A percentile compares a stretch with the other conserved stretches of the same genome.
These are phyloP conservation scores for Cyclocybe cylindracea DNA, from an alignment of 768 basidiomycete species.

Conservation along the genomic window DNA sequence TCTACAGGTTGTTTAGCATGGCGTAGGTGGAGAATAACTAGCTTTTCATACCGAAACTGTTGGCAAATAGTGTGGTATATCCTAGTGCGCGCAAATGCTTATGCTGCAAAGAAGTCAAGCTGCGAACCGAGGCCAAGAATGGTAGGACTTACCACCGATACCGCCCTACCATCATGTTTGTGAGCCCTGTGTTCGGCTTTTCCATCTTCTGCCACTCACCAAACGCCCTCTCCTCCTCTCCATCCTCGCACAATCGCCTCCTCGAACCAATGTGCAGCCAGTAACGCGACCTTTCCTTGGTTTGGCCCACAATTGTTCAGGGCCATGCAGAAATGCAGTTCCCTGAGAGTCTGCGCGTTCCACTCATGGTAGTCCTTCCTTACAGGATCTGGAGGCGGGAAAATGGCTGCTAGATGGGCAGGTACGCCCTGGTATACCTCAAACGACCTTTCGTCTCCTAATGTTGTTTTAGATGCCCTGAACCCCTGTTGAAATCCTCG, in stretches of 20 bases:
- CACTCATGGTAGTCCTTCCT: constrained; percentile 26
- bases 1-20: constrained; percentile 7
- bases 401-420: constrained; percentile 8
- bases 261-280: constrained; percentile 28
- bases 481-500: too few species aligned
- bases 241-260: constrained; percentile 19
- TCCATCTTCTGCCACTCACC: constrained; percentile 17
- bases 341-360: constrained; percentile 25
- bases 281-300: constrained; percentile 32
- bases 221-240: constrained; percentile 31
- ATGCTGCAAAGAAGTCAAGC: constrained; percentile 12
- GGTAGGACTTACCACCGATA: constrained; percentile 24
- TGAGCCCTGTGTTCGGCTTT: background rate
- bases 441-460: too few species aligned
- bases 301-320: constrained; percentile 29
- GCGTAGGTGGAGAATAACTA: background rate
- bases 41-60: constrained; percentile 18
- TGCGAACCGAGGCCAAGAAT: background rate
- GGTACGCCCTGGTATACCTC: background rate
- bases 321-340: constrained; percentile 27
- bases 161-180: constrained; percentile 18
- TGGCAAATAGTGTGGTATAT: constrained; percentile 25
- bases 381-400: constrained; percentile 14
- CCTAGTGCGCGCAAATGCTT: constrained; percentile 23
- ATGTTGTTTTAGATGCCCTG: too few species aligned